Percentiles rank a stretch among this genome's conserved stretches.
Evolutionary conservation across 352 stramenopile species (phyloP).

Genomic region (Saprolegnia parasitica): DNA sequence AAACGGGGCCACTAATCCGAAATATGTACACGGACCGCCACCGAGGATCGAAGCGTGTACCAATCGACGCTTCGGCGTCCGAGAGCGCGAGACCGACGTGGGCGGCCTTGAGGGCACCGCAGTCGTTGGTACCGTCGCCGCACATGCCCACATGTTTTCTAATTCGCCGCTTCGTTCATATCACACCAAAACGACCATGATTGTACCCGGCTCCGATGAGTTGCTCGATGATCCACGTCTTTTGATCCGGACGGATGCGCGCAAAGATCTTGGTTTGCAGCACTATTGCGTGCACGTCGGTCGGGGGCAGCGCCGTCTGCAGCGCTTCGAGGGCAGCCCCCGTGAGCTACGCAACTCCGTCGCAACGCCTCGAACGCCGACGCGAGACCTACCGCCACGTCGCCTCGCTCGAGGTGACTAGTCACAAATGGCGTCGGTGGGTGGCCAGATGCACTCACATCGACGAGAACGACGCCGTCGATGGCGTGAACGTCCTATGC

Average conservation of each 20-base stretch:
- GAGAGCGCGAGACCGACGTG: constrained; percentile 54
- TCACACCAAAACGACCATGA: neutral
- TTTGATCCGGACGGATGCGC: constrained; percentile 29
- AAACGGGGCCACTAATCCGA: constrained; percentile 43
- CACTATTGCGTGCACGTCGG: constrained; percentile 15
- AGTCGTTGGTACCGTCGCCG: constrained; percentile 41
- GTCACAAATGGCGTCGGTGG: neutral
- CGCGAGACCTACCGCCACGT: neutral
- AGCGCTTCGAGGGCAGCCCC: constrained; percentile 20
- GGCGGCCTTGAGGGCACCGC: constrained; percentile 47
- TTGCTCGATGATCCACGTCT: constrained; percentile 24
- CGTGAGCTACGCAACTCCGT: constrained; percentile 16
- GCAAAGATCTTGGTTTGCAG: constrained; percentile 26
- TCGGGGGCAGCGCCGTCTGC: neutral
- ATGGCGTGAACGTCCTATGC: neutral
- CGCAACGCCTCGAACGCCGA: neutral
- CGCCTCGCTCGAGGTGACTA: neutral
- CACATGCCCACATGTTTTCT: constrained; percentile 25
- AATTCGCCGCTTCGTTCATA: neutral
- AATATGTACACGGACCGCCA: neutral
- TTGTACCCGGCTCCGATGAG: constrained; percentile 15
- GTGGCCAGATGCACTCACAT: neutral
- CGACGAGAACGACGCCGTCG: neutral
- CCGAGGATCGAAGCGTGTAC: neutral
- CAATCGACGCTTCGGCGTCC: constrained; percentile 42